A percentile compares a stretch with the other conserved stretches of the same genome.
These are phyloP conservation scores for Odontarrhena argentea DNA, from an alignment of 345 rosid genomes.

Conservation along the genomic window DNA sequence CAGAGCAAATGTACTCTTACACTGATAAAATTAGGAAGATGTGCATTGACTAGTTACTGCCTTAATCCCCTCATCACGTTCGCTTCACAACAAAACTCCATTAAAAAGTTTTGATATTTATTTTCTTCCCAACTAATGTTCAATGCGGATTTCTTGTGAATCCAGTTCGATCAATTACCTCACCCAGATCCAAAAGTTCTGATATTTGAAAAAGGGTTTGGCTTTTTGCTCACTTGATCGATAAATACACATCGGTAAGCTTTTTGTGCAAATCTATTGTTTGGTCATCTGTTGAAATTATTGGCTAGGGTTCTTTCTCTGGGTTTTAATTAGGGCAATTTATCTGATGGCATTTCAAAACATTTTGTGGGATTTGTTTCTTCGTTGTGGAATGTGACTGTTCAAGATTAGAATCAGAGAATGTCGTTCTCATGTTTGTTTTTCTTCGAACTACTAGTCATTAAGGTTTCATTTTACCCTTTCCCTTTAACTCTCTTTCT, in stretches of 20 bases:
- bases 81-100: slow-evolving; percentile 30
- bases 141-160: slow-evolving; percentile 14
- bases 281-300: slow-evolving; percentile 4
- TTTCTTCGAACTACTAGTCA: slow-evolving; percentile 5
- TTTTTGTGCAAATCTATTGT: slow-evolving; percentile 8
- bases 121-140: neutral
- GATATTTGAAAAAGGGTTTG: slow-evolving; percentile 20
- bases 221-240: slow-evolving; percentile 19
- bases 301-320: neutral
- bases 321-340: neutral
- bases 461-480: neutral
- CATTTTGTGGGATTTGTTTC: slow-evolving; percentile 13
- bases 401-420: slow-evolving; percentile 11
- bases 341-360: neutral
- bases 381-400: slow-evolving; percentile 31
- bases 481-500: neutral
- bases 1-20: slow-evolving; percentile 23
- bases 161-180: slow-evolving; percentile 13
- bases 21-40: slow-evolving; percentile 18
- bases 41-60: slow-evolving; percentile 38
- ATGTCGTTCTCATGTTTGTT: slow-evolving; percentile 33
- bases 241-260: slow-evolving; percentile 21
- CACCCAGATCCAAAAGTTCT: slow-evolving; percentile 6
- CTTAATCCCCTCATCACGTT: slow-evolving; percentile 11
- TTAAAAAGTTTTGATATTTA: neutral